Evolutionary conservation across 106 monocot genomes (phyloP), one percentile per base, ranked within the genome.

Genomic region (Phalaenopsis equestris): DNA sequence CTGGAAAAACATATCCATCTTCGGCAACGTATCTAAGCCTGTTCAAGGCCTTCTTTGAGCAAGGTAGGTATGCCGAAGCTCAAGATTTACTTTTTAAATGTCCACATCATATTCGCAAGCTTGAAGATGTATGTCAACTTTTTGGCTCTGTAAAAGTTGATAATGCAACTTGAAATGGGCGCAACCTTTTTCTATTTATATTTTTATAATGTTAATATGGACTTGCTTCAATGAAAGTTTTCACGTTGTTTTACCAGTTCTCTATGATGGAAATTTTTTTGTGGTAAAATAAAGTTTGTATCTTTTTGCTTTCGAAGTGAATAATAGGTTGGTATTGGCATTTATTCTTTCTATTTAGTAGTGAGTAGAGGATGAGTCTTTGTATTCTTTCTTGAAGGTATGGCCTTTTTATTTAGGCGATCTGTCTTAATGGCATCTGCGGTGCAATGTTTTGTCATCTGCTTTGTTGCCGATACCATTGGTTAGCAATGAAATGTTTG

Each of bases 91-190:
- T 97, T 67, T 97, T 84, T 78, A 94, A 87, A 75, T 90, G 89
- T 79, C 97, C 94, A 24, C 86, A 86, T 87, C 92, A 98, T 82
- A 92, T 94, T 55, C 87, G 94, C 77, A 88, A 92, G 85, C 85
- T 92, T 80, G 77, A 39, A 21, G 92, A 90, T 43, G 84, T 90
- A 75, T 56, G 77, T 30, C 82, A 94, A 47, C 85, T 98, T 15
- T 94, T 98, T 88, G 90, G 87, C 46, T 92, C 93, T 36, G 70
- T 85, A 43, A 87, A 89, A 70, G 46, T 38, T 84, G 58, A n/a
- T 19, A 36, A 17, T 43, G 74, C 41, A 74, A 74, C 43, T 42
- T 74, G 43, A 74, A 4, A 16, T 8, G 14, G 57, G 3, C 18
- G 19, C 12, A 57, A 17, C 57, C 57, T 18, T 57, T 57, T 18